phyloP scores from a whole-genome alignment of 2,329 filamentous ascomycete genomes.

The Cryphonectria carpinicola region DNA sequence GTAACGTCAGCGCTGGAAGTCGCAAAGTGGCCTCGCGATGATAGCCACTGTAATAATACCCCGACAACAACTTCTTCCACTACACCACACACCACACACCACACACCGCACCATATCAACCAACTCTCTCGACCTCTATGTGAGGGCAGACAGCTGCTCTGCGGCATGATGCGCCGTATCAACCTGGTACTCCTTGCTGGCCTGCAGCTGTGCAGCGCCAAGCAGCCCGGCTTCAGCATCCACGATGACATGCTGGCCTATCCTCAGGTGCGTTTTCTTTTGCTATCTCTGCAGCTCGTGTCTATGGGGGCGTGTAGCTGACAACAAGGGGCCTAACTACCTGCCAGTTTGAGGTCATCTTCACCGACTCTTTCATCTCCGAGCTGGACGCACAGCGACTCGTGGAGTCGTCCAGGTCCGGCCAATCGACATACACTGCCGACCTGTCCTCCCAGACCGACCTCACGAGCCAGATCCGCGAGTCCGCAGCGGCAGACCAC shows the following conservation, averaged over 20 bases:
- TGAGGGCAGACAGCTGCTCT: conserved; percentile 37
- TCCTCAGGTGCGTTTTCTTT: conserved; percentile 68
- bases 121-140: conserved; percentile 35
- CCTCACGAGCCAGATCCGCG: conserved; percentile 41
- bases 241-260: conserved; percentile 86
- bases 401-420: conserved; percentile 47
- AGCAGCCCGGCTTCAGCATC: conserved; percentile 72
- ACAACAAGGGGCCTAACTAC: neutral
- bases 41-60: conserved; percentile 26
- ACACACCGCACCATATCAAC: neutral
- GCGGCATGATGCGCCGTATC: conserved; percentile 56
- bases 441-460: conserved; percentile 47
- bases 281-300: neutral
- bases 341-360: conserved; percentile 76
- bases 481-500: conserved; percentile 40
- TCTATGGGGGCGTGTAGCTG: neutral
- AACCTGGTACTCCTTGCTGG: conserved; percentile 49
- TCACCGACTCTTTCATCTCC: conserved; percentile 72
- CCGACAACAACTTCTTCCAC: neutral
- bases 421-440: conserved; percentile 44
- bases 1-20: conserved; percentile 29
- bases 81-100: neutral
- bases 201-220: conserved; percentile 51
- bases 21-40: conserved; percentile 31
- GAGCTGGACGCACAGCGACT: conserved; percentile 69